Conservation (phyloP, 306 rosid species). For the Sphenostylis stenocarpa region DNA sequence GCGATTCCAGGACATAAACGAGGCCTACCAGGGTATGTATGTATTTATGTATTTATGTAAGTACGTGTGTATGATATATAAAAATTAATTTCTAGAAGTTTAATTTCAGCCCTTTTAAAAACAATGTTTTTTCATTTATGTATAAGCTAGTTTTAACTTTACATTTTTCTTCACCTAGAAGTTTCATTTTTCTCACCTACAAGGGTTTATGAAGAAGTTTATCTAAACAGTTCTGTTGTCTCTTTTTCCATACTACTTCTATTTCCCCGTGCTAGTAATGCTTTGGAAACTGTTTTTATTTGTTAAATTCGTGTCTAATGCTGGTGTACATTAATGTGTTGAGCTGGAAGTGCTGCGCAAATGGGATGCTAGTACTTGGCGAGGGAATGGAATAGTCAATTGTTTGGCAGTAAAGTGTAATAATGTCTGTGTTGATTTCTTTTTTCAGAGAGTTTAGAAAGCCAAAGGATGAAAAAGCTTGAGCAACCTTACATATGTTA, state of each 20-base stretch:
- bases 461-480: neutral
- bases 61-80: too few species aligned
- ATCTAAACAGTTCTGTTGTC: too few species aligned
- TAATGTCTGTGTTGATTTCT: neutral
- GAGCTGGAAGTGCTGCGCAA: neutral
- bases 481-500: neutral
- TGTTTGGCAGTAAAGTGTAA: neutral
- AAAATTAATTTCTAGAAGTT: too few species aligned
- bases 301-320: neutral
- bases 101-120: too few species aligned
- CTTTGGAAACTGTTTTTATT: neutral
- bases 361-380: too few species aligned
- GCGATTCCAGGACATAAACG: constrained; percentile 85
- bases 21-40: constrained; percentile 77
- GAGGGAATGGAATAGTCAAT: neutral
- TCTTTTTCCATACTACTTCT: neutral
- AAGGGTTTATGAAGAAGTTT: neutral
- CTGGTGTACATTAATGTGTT: neutral
- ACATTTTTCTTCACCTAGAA: too few species aligned
- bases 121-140: too few species aligned
- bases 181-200: too few species aligned
- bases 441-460: neutral
- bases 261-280: neutral
- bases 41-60: neutral
- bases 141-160: too few species aligned